Percentiles rank a stretch among this genome's conserved stretches.
Evolutionary conservation across 2,329 filamentous ascomycete species (phyloP).

Genomic region (Ceratocystis huliohia): DNA sequence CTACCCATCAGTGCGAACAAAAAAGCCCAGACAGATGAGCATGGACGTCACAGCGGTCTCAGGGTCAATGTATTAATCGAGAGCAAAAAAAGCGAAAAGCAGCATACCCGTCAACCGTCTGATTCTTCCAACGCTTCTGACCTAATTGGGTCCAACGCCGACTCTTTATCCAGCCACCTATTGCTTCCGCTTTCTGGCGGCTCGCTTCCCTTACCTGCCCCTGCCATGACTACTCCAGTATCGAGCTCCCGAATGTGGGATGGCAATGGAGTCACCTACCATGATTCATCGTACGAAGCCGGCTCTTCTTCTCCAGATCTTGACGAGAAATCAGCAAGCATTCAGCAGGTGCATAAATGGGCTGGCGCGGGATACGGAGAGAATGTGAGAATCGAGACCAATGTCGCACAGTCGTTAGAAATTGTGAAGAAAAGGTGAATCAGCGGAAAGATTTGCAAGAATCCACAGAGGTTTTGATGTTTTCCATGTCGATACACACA

Average conservation of each 20-base stretch:
- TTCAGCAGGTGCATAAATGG: neutral
- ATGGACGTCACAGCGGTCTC: neutral
- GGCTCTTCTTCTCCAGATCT: neutral
- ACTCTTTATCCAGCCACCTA: neutral
- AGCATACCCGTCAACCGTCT: neutral
- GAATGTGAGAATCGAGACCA: constrained; percentile 1
- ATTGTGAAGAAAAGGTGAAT: constrained; percentile 1
- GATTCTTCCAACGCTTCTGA: constrained; percentile 1
- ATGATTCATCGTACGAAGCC: neutral
- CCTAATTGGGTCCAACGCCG: neutral
- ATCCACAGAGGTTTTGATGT: too few species aligned
- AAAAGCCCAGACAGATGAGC: neutral
- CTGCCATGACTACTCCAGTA: neutral
- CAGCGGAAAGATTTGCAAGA: neutral
- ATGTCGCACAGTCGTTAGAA: constrained; percentile 6
- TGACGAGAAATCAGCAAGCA: neutral
- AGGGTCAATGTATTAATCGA: neutral
- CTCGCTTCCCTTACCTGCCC: neutral
- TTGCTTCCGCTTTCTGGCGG: neutral
- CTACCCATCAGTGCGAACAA: neutral
- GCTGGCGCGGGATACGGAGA: neutral
- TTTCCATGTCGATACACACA: neutral
- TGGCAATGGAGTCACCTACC: neutral
- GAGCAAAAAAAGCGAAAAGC: neutral
- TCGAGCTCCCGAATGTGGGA: neutral